phyloP scores from a whole-genome alignment of 2,329 filamentous ascomycete species.

The Ophiostoma ips region DNA sequence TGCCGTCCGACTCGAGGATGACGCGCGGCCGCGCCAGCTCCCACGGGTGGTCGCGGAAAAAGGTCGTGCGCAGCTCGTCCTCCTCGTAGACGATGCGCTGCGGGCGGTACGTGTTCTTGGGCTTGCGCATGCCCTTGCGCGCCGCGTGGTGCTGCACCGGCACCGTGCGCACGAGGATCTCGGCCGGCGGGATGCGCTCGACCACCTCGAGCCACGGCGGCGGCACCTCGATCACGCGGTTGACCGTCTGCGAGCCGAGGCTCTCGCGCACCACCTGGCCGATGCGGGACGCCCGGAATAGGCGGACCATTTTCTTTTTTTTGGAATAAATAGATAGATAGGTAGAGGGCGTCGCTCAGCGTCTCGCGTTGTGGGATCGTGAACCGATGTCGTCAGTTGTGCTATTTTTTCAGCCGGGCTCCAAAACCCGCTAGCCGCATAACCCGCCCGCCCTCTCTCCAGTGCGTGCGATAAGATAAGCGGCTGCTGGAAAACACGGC shows the following conservation, averaged over 20 bases:
- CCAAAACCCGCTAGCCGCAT: slow-evolving; percentile 1
- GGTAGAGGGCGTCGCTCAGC: no score
- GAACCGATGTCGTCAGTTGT: background rate
- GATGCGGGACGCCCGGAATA: slow-evolving; percentile 26
- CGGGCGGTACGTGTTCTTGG: slow-evolving; percentile 69
- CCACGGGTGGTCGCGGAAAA: slow-evolving; percentile 94
- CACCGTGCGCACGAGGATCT: slow-evolving; percentile 40
- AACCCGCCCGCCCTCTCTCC: background rate
- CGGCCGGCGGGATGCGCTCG: slow-evolving; percentile 40
- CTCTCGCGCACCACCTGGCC: slow-evolving; percentile 27
- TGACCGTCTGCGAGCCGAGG: slow-evolving; percentile 22
- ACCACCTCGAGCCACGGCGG: slow-evolving; percentile 39
- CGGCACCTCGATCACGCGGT: slow-evolving; percentile 18
- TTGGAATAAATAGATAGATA: background rate
- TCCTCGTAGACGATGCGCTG: slow-evolving; percentile 68
- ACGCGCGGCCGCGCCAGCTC: slow-evolving; percentile 81
- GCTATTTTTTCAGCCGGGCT: slow-evolving; percentile 16
- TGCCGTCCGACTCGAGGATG: slow-evolving; percentile 73
- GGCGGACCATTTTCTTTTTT: background rate
- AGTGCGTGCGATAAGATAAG: slow-evolving; percentile 8
- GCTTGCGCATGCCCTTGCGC: slow-evolving; percentile 41
- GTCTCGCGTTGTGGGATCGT: no score
- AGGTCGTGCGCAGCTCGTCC: slow-evolving; percentile 64
- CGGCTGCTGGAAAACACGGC: background rate
- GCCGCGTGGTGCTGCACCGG: slow-evolving; percentile 30